phyloP scores from a whole-genome alignment of 345 rosid genomes.

The Populus simonii region DNA sequence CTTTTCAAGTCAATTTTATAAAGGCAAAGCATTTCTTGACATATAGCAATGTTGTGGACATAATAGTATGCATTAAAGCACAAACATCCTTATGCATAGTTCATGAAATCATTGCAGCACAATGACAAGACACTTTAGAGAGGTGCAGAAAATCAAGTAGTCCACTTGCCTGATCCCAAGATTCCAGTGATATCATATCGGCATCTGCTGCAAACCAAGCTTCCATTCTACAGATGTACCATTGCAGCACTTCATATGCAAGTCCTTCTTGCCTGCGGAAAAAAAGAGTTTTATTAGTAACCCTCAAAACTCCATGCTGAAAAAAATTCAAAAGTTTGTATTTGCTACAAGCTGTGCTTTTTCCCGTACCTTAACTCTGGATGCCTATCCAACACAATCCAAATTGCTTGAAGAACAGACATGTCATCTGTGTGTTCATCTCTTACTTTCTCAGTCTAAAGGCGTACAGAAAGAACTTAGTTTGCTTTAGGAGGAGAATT shows the following conservation, averaged over 20 bases:
- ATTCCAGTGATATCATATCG: conserved; percentile 73
- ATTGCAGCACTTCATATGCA: conserved; percentile 76
- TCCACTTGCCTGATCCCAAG: conserved; percentile 84
- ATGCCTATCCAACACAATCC: too few species aligned
- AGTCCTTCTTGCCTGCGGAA: conserved; percentile 63
- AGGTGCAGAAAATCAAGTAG: not conserved
- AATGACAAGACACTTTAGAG: not conserved
- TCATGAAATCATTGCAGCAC: not conserved
- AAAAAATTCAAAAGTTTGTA: too few species aligned
- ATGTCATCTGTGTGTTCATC: too few species aligned
- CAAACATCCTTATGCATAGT: not conserved
- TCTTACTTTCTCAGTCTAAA: too few species aligned
- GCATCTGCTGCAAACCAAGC: conserved; percentile 97
- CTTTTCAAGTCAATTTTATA: not conserved
- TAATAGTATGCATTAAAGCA: not conserved
- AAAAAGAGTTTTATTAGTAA: too few species aligned
- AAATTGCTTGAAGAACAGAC: too few species aligned
- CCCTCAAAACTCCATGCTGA: too few species aligned
- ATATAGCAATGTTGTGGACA: not conserved
- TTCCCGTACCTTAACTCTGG: too few species aligned
- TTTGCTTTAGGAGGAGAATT: too few species aligned
- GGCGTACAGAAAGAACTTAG: too few species aligned
- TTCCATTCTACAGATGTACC: conserved; percentile 93
- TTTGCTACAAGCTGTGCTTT: too few species aligned
- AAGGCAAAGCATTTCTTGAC: not conserved